Evolutionary conservation across 2,329 filamentous ascomycete genomes (phyloP).

Genomic region (Cadophora luteo-olivacea): DNA sequence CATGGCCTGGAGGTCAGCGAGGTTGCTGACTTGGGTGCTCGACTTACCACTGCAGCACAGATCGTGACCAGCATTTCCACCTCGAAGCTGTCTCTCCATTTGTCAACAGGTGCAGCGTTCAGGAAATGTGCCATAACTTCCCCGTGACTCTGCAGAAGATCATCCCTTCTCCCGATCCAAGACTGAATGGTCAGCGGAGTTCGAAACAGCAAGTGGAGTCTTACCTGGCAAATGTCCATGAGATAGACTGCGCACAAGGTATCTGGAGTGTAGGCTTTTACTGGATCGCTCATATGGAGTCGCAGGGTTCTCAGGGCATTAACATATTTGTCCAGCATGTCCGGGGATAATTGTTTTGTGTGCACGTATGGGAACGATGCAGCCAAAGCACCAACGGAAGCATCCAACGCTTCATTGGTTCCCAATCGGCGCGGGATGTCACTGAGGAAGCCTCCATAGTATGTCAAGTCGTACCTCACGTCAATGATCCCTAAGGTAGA

Average conservation of each 20-base stretch:
- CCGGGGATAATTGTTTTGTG: not conserved
- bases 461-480: slow-evolving; percentile 5
- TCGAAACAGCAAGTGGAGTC: not conserved
- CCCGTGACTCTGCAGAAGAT: not conserved
- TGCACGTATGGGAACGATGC: not conserved
- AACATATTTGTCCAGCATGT: not conserved
- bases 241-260: slow-evolving; percentile 1
- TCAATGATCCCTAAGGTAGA: not conserved
- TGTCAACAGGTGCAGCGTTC: not conserved
- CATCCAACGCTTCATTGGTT: not conserved
- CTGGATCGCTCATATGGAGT: not conserved
- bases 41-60: not conserved
- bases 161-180: not conserved
- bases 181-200: not conserved
- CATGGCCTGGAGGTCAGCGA: not conserved
- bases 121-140: slow-evolving; percentile 3
- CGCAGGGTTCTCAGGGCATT: not conserved
- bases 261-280: not conserved
- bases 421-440: not conserved
- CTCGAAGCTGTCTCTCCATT: slow-evolving; percentile 2
- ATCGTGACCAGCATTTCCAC: not conserved
- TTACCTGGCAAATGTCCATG: slow-evolving; percentile 1
- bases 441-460: slow-evolving; percentile 1
- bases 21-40: not conserved
- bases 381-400: slow-evolving; percentile 3